A percentile compares a stretch with the other conserved stretches of the same genome.
Evolutionary conservation across 306 rosid genomes (phyloP).

Genomic region (barrel medic (Medicago truncatula)): DNA sequence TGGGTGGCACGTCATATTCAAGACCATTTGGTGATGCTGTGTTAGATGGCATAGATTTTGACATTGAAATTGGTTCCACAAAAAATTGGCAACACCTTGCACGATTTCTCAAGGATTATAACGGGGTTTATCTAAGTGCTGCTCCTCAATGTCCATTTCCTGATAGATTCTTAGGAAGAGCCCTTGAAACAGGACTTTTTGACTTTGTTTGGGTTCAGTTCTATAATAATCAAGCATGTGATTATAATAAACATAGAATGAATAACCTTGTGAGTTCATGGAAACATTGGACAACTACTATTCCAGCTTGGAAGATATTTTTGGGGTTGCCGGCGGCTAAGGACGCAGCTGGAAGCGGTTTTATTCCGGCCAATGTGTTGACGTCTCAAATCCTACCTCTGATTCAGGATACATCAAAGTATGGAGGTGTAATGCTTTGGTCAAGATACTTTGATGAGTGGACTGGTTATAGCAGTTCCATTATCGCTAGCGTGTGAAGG

Average conservation of each 20-base stretch:
- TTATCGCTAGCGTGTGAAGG: constrained; percentile 47
- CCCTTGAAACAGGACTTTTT: constrained; percentile 62
- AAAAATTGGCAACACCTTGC: constrained; percentile 58
- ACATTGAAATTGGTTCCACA: constrained; percentile 66
- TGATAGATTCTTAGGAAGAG: constrained; percentile 56
- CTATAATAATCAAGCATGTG: constrained; percentile 54
- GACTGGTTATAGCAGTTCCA: constrained; percentile 56
- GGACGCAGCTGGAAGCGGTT: constrained; percentile 67
- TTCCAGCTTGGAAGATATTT: constrained; percentile 49
- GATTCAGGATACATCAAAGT: constrained; percentile 54
- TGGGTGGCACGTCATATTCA: constrained; percentile 62
- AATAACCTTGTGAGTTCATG: constrained; percentile 63
- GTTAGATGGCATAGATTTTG: constrained; percentile 79
- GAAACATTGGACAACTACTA: constrained; percentile 56
- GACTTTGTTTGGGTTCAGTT: constrained; percentile 73
- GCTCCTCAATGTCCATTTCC: constrained; percentile 91
- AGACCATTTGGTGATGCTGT: constrained; percentile 72
- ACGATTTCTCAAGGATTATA: constrained; percentile 43
- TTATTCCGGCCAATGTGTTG: constrained; percentile 58
- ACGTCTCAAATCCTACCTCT: constrained; percentile 57
- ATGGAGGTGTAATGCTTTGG: constrained; percentile 90
- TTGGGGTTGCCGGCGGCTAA: constrained; percentile 70
- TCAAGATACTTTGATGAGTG: constrained; percentile 62
- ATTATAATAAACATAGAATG: constrained; percentile 47
- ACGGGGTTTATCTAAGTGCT: constrained; percentile 59